Conservation (phyloP, 129 eudicot species). For the Ambrosia trifida region DNA sequence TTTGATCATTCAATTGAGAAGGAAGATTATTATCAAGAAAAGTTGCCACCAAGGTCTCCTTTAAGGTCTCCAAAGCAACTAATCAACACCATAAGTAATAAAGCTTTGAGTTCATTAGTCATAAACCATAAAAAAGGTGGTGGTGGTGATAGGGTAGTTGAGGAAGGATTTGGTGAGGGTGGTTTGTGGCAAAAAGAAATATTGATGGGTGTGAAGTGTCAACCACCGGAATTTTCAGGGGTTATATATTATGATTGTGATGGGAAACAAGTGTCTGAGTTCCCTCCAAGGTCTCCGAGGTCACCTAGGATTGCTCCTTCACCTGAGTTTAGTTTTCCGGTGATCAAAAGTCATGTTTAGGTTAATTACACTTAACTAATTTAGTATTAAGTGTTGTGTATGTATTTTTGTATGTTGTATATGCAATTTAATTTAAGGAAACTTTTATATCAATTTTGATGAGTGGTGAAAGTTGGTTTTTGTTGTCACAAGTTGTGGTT, state of each 20-base stretch:
- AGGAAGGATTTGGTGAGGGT: slow-evolving; percentile 59
- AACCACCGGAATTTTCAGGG: slow-evolving; percentile 81
- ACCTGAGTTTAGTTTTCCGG: slow-evolving; percentile 51
- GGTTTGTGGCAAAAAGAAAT: slow-evolving; percentile 86
- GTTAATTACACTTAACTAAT: background rate
- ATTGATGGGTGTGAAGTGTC: slow-evolving; percentile 87
- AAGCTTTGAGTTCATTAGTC: slow-evolving; percentile 35
- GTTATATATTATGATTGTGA: slow-evolving; percentile 63
- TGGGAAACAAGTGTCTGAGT: slow-evolving; percentile 60
- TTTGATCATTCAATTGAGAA: background rate
- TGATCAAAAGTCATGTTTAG: slow-evolving; percentile 27
- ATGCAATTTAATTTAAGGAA: background rate
- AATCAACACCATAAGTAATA: slow-evolving; percentile 43
- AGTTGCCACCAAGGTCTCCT: slow-evolving; percentile 43
- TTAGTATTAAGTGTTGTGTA: background rate
- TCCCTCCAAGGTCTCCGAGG: slow-evolving; percentile 76
- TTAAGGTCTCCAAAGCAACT: slow-evolving; percentile 51
- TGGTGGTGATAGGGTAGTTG: slow-evolving; percentile 22
- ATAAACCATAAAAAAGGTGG: slow-evolving; percentile 19
- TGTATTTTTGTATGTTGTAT: slow-evolving; percentile 12
- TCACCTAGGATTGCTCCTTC: slow-evolving; percentile 48
- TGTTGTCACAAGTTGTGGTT: too few species aligned
- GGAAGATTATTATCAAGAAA: slow-evolving; percentile 43
- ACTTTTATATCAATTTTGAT: background rate
- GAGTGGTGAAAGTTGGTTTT: too few species aligned